Base-by-base conservation (phyloP, 192 early-diverging fungal species). In the Gonapodya sp. region DNA sequence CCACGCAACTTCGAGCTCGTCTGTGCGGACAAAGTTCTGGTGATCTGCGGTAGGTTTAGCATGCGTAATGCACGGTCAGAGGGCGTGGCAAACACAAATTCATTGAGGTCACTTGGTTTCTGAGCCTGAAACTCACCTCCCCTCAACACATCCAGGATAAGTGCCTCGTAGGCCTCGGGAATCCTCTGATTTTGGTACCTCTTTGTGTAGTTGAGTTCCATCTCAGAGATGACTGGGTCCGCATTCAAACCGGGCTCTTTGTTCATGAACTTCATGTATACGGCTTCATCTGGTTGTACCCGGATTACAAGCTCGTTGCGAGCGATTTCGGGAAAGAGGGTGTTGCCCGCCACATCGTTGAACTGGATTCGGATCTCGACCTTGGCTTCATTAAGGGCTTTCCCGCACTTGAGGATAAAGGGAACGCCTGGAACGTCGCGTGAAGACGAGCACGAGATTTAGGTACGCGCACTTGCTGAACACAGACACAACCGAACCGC, bases 81-180 rank as follows among this genome's bases (percentile, higher is more conserved):
- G 8, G 24, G 46, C 46, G 24, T 64, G 46, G 24, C 46, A 64
- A 24, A 64, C n/a, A n/a, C n/a, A n/a, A n/a, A n/a, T n/a, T n/a
- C n/a, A n/a, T n/a, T n/a, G n/a, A n/a, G n/a, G n/a, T n/a, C n/a
- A n/a, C n/a, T n/a, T n/a, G n/a, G n/a, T n/a, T n/a, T n/a, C 36
- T 97, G 95, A 93, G 97, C 97, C 89, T 98, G 97, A 79, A 93
- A 93, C 83, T 98, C 95, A 82, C 97, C 97, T 36, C 95, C 95
- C 64, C 92, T 92, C 34, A 99, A 84, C 1, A 94, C 92, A 81
- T 98, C 97, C 34, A 98, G 88, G 80, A 99, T 94, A 75, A 99
- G 87, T n/a, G 95, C 91, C 80, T 97, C 96, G 84, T 99, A 99
- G 14, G 97, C 97, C 83, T 99, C 97, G 34, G 97, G 97, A 84